Evolutionary conservation across 208 protist species (phyloP).

Genomic region (Wallacemonas rigidus): DNA sequence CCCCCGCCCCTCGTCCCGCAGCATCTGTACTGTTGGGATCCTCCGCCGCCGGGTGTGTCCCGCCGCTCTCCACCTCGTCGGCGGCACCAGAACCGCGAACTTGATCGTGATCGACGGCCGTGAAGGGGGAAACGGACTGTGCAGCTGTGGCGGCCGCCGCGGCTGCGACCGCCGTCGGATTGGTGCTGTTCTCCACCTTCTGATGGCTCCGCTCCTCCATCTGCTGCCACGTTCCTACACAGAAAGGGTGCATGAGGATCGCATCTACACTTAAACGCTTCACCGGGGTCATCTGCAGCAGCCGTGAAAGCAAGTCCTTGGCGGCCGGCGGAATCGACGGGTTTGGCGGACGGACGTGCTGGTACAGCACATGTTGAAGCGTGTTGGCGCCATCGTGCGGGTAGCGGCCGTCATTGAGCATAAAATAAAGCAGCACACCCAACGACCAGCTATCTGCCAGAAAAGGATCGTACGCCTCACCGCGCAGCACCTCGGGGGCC

Average conservation of each 20-base stretch:
- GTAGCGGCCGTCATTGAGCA: constrained; percentile 84
- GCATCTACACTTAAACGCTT: constrained; percentile 65
- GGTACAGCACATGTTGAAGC: constrained; percentile 77
- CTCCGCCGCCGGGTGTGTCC: background rate
- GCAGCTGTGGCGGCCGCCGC: constrained; percentile 26
- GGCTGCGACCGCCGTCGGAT: constrained; percentile 1
- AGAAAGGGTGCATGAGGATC: constrained; percentile 74
- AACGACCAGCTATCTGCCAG: constrained; percentile 82
- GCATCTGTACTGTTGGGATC: background rate
- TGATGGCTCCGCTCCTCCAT: constrained; percentile 13
- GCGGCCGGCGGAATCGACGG: constrained; percentile 45
- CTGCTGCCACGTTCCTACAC: constrained; percentile 13
- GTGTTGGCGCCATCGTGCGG: constrained; percentile 90
- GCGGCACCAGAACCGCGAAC: too few species aligned
- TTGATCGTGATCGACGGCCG: too few species aligned
- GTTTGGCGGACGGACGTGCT: constrained; percentile 54
- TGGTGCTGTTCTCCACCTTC: constrained; percentile 1
- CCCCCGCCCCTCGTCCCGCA: too few species aligned
- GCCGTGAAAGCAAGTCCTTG: constrained; percentile 51
- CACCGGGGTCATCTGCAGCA: constrained; percentile 60
- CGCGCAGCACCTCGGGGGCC: constrained; percentile 79
- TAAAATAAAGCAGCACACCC: constrained; percentile 86
- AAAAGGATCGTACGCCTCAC: constrained; percentile 73
- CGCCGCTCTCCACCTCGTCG: too few species aligned
- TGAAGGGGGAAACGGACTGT: background rate